Evolutionary conservation across 495 filamentous ascomycete species (phyloP).

Genomic region (Aspergillus baeticus): DNA sequence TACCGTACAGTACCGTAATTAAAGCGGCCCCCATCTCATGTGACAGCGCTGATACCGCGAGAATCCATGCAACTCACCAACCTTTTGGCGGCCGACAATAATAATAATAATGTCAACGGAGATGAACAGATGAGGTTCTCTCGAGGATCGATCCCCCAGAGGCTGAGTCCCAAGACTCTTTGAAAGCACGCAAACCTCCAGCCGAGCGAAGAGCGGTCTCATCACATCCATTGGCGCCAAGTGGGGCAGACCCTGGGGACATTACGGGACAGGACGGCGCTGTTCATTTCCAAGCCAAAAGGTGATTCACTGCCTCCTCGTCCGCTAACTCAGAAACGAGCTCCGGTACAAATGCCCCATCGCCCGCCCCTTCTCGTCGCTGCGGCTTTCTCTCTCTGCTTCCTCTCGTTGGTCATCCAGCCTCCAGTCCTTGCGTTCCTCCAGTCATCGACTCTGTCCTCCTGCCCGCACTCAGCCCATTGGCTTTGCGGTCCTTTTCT

Average conservation of each 20-base stretch:
- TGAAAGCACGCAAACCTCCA: too few species aligned
- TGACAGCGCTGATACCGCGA: neutral
- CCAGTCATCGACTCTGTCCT: constrained; percentile 25
- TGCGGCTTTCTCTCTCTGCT: constrained; percentile 43
- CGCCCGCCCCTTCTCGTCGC: constrained; percentile 40
- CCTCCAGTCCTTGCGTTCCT: constrained; percentile 30
- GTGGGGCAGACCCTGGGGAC: constrained; percentile 19
- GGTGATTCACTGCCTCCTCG: constrained; percentile 18
- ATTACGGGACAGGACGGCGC: constrained; percentile 18
- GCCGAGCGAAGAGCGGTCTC: neutral
- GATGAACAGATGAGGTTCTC: too few species aligned
- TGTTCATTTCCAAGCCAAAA: constrained; percentile 13
- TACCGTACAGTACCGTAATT: constrained; percentile 7
- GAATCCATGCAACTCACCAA: neutral
- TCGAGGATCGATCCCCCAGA: too few species aligned
- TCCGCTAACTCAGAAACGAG: constrained; percentile 22
- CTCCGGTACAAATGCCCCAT: constrained; percentile 49
- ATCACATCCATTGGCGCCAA: neutral
- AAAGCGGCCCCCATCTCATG: neutral
- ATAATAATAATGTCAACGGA: too few species aligned
- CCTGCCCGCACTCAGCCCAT: constrained; percentile 29
- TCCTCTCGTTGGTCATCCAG: constrained; percentile 48
- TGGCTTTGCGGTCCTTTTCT: constrained; percentile 15
- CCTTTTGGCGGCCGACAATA: too few species aligned
- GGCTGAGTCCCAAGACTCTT: too few species aligned